A percentile compares a stretch with the other conserved stretches of the same genome.
phyloP scores from a whole-genome alignment of 208 protist species.

The Acanthamoeba triangularis region DNA sequence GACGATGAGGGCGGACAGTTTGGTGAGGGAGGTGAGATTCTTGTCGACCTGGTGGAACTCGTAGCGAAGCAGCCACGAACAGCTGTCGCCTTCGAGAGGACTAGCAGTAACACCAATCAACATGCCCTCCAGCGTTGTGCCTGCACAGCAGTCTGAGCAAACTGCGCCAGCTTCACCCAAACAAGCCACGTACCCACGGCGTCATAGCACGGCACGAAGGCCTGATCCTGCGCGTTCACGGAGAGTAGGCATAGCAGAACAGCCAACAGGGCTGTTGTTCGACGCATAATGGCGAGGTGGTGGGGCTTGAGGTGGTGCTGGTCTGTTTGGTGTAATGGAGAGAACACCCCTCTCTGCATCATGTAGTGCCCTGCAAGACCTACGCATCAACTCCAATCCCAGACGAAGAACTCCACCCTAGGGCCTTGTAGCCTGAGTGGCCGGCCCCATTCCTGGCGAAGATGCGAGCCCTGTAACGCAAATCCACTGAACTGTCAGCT shows the following conservation, averaged over 20 bases:
- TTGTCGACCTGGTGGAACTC: neutral
- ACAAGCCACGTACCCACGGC: neutral
- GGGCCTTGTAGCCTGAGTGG: no score
- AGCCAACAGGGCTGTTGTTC: neutral
- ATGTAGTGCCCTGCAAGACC: no score
- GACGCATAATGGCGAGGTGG: neutral
- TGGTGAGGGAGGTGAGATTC: neutral
- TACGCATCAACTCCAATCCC: no score
- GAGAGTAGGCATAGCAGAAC: neutral
- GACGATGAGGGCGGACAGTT: neutral
- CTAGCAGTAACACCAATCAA: neutral
- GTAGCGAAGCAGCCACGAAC: neutral
- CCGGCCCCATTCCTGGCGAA: no score
- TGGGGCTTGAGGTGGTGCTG: no score
- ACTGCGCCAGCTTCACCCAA: no score
- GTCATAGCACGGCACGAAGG: constrained; percentile 12
- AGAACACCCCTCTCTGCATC: no score
- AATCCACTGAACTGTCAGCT: no score
- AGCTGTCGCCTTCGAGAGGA: neutral
- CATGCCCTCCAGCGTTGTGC: neutral
- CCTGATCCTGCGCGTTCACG: neutral
- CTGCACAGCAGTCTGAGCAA: no score
- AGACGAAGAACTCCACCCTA: no score
- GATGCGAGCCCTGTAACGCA: no score
- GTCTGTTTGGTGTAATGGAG: no score